Percentiles rank a stretch among this genome's conserved stretches.
Conservation (phyloP, 768 basidiomycete species). For the Lactarius pseudohatsudake region DNA sequence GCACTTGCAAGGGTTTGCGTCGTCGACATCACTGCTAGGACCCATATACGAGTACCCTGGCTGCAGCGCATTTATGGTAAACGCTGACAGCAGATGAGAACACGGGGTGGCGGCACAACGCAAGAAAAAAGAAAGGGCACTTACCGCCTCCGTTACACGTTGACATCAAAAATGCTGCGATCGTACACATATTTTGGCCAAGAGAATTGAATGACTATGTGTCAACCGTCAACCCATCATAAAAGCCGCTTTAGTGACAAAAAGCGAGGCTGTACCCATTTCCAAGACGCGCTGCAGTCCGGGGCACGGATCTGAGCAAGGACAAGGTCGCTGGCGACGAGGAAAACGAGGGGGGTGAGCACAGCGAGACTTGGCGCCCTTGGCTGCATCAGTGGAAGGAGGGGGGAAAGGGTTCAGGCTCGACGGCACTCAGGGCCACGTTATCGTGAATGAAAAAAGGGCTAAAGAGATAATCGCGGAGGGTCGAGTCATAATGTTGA, state of each 20-base stretch:
- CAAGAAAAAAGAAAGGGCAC: not conserved
- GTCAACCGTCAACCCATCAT: not conserved
- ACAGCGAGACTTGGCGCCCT: not conserved
- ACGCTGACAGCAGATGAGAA: conserved; percentile 4
- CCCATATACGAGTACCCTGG: conserved; percentile 9
- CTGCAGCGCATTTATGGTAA: not conserved
- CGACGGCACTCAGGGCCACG: not conserved
- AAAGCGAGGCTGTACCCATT: conserved; percentile 7
- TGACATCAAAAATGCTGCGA: conserved; percentile 13
- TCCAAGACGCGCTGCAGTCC: not conserved
- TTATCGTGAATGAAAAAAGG: not conserved
- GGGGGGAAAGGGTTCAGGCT: not conserved
- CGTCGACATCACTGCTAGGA: not conserved
- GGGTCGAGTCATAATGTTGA: not conserved
- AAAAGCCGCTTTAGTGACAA: not conserved
- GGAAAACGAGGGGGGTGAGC: not conserved
- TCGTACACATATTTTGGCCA: conserved; percentile 14
- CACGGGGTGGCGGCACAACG: not conserved
- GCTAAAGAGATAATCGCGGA: not conserved
- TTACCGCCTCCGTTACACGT: conserved; percentile 20
- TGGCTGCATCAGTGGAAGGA: not conserved
- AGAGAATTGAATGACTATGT: conserved; percentile 15
- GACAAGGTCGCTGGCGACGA: not conserved
- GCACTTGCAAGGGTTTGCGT: conserved; percentile 19
- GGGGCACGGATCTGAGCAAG: conserved; percentile 13